Base-by-base conservation (phyloP, 495 filamentous ascomycete species). In the Chlorociboria aeruginascens region DNA sequence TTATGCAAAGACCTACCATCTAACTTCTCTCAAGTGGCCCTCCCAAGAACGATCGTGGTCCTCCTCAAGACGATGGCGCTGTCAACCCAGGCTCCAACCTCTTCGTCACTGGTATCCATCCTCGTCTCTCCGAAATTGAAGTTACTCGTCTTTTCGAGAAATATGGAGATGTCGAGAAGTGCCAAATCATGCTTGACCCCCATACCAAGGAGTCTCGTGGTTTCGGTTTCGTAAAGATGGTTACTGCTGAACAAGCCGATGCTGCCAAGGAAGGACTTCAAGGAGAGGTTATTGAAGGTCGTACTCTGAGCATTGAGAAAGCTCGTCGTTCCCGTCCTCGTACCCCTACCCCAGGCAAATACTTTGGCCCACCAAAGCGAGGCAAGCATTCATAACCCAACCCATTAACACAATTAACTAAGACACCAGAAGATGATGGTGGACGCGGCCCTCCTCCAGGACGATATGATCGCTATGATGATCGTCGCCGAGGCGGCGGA, bases 151-250 rank as follows among this genome's bases (percentile, higher is more conserved):
- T 99, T 36, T 99, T 97, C 59, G 88, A 94, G 69, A 99, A 97
- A 69, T 97, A 95, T 56, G 92, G 92, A 56, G 85, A 90, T 63
- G 92, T 99, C 32, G 90, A 96, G 69, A 96, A 93, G 69, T 96
- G 89, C 71, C 92, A 95, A 57, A 99, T 99, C 74, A 97, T 99
- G 93, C 74, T 89, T 59, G 93, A 97, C 63, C 92, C 92, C 47
- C 93, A 97, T 66, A 89, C 85, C 55, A 89, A 94, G 69, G 93
- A 97, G 68, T 95, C 89, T 54, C 93, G 92, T 72, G 92, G 92
- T 56, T 99, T 99, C 56, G 92, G 93, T 47, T 99, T 99, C 70
- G 93, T 99, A 63, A 97, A 97, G 73, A 96, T 97, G 89, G 78
- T 82, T 35, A 94, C 86, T 49, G 74, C 83, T 29, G 90, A 97